These are phyloP conservation scores for Chondrostereum purpureum DNA, from an alignment of 1,284 basidiomycete genomes.

Conservation along the genomic window DNA sequence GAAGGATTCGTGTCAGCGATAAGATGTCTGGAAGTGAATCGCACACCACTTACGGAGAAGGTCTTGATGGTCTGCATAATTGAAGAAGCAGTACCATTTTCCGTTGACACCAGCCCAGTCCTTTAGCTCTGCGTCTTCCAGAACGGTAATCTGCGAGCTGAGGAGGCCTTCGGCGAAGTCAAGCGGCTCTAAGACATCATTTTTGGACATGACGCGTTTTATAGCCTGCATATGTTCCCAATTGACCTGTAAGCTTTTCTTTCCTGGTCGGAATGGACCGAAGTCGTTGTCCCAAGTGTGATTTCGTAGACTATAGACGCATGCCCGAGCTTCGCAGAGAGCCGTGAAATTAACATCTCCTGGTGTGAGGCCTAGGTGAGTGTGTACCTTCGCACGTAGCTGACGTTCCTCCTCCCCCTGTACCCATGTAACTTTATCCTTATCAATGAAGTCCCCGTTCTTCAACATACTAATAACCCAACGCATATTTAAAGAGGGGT, in stretches of 20 bases:
- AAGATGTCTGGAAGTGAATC: slow-evolving; percentile 6
- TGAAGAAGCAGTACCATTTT: slow-evolving; percentile 54
- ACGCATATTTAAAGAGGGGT: slow-evolving; percentile 40
- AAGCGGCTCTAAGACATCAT: slow-evolving; percentile 31
- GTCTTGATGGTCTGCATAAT: slow-evolving; percentile 62
- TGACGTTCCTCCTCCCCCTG: slow-evolving; percentile 32
- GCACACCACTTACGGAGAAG: slow-evolving; percentile 41
- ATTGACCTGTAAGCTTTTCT: slow-evolving; percentile 36
- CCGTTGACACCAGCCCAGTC: slow-evolving; percentile 67
- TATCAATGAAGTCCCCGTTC: slow-evolving; percentile 38
- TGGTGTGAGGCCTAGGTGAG: slow-evolving; percentile 46
- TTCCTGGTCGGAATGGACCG: slow-evolving; percentile 48
- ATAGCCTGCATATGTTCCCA: slow-evolving; percentile 55
- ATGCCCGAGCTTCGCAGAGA: slow-evolving; percentile 40
- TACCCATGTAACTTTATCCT: slow-evolving; percentile 17
- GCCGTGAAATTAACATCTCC: slow-evolving; percentile 27
- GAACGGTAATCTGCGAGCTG: slow-evolving; percentile 43
- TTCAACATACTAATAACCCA: slow-evolving; percentile 43
- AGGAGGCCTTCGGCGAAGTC: slow-evolving; percentile 33
- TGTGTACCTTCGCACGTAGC: slow-evolving; percentile 44
- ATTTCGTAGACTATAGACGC: slow-evolving; percentile 53
- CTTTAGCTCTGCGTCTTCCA: slow-evolving; percentile 30
- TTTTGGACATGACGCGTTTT: slow-evolving; percentile 50
- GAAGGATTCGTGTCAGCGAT: slow-evolving; percentile 13
- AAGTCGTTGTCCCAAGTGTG: slow-evolving; percentile 44